Conservation (phyloP, 192 early-diverging fungal genomes). For the Linnemannia zychae region DNA sequence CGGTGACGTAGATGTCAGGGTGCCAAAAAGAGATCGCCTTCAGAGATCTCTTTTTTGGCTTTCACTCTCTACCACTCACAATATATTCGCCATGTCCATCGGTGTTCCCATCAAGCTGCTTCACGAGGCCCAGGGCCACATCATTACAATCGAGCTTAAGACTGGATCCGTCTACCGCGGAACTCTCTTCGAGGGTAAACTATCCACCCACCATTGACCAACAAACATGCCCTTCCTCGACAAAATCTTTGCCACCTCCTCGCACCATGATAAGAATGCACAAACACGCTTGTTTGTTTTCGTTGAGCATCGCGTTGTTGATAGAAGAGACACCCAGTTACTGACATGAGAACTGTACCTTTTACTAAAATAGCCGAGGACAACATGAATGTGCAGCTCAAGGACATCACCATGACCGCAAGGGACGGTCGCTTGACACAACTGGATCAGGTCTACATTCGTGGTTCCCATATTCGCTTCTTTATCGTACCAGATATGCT, state of each 20-base stretch:
- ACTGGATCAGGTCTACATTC: slow-evolving; percentile 96
- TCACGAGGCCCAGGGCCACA: slow-evolving; percentile 98
- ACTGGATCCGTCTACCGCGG: slow-evolving; percentile 96
- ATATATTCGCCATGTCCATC: slow-evolving; percentile 77
- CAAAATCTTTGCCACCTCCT: slow-evolving; percentile 1
- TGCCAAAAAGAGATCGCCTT: not conserved
- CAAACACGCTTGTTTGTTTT: not conserved
- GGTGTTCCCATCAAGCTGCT: slow-evolving; percentile 96
- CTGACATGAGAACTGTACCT: not conserved
- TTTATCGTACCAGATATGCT: slow-evolving; percentile 99
- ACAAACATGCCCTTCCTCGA: not conserved
- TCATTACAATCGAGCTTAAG: slow-evolving; percentile 96
- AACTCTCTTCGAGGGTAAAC: slow-evolving; percentile 86
- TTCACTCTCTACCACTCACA: not conserved
- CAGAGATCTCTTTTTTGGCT: slow-evolving; percentile 10
- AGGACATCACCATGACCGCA: slow-evolving; percentile 92
- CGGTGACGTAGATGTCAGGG: not conserved
- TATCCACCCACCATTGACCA: not conserved
- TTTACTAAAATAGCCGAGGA: slow-evolving; percentile 80
- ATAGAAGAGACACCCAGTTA: no score
- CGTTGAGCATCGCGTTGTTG: not conserved
- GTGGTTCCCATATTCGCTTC: slow-evolving; percentile 93
- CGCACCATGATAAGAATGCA: not conserved
- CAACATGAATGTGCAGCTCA: slow-evolving; percentile 99
- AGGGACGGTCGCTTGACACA: slow-evolving; percentile 93